Evolutionary conservation across 805 yeast genomes (phyloP).

Genomic region (Jamesozyma jinghongensis): DNA sequence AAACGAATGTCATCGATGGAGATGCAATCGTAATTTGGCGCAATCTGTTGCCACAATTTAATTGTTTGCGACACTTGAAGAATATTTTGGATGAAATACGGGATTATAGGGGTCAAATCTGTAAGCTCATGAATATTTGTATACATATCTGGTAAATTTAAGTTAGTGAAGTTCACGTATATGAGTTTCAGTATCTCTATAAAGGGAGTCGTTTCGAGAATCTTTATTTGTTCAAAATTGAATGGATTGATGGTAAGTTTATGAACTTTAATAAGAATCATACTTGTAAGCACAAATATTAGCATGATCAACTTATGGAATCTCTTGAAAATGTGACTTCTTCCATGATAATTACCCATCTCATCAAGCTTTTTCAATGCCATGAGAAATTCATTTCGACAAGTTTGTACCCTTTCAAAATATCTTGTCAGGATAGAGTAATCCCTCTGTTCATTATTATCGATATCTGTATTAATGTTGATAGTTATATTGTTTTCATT

Average conservation of each 20-base stretch:
- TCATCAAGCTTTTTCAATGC: slow-evolving; percentile 17
- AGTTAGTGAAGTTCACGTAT: slow-evolving; percentile 10
- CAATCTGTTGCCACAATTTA: slow-evolving; percentile 22
- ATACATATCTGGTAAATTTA: slow-evolving; percentile 11
- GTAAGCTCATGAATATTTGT: slow-evolving; percentile 7
- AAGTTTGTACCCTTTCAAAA: slow-evolving; percentile 5
- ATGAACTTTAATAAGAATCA: slow-evolving; percentile 10
- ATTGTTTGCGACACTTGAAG: slow-evolving; percentile 14
- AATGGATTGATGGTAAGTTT: slow-evolving; percentile 21
- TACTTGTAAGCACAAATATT: slow-evolving; percentile 19
- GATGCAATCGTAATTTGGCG: slow-evolving; percentile 23
- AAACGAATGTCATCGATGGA: slow-evolving; percentile 19
- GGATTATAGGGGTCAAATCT: background rate
- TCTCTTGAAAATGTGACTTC: slow-evolving; percentile 3
- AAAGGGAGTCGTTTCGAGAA: slow-evolving; percentile 8
- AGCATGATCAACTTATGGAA: slow-evolving; percentile 18
- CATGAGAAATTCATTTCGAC: slow-evolving; percentile 14
- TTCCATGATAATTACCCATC: slow-evolving; percentile 5
- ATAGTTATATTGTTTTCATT: background rate
- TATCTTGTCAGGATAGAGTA: slow-evolving; percentile 4
- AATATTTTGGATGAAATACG: slow-evolving; percentile 9
- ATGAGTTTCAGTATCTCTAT: slow-evolving; percentile 9
- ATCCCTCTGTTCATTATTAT: slow-evolving; percentile 2
- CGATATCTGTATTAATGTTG: background rate
- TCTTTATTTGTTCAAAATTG: slow-evolving; percentile 24